Evolutionary conservation across 2,329 filamentous ascomycete genomes (phyloP).

Genomic region (Colletotrichum acutatum): DNA sequence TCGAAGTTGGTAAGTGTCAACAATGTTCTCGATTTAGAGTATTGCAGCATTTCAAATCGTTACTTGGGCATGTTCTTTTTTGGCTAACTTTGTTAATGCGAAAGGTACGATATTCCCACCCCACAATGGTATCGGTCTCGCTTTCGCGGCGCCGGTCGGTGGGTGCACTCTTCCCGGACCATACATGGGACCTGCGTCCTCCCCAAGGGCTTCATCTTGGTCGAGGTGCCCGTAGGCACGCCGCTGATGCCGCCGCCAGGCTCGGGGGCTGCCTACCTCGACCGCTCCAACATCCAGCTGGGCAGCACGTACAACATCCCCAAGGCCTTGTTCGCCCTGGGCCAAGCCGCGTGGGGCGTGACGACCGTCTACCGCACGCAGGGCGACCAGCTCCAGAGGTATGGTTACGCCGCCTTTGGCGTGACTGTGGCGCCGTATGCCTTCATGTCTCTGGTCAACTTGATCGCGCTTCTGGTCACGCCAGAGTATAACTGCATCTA

Average conservation of each 20-base stretch:
- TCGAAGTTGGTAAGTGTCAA: slow-evolving; percentile 22
- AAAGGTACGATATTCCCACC: slow-evolving; percentile 22
- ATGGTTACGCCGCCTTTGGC: slow-evolving; percentile 46
- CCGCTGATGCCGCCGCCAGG: slow-evolving; percentile 32
- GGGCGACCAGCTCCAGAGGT: slow-evolving; percentile 40
- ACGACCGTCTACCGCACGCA: slow-evolving; percentile 39
- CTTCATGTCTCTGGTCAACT: slow-evolving; percentile 44
- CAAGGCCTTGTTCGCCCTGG: slow-evolving; percentile 35
- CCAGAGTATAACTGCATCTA: slow-evolving; percentile 43
- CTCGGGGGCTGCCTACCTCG: slow-evolving; percentile 9
- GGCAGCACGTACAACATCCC: slow-evolving; percentile 37
- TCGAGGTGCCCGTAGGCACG: slow-evolving; percentile 32
- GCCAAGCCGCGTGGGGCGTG: slow-evolving; percentile 38
- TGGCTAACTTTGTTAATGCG: slow-evolving; percentile 12
- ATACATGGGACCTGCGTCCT: slow-evolving; percentile 29
- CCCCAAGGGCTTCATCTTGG: slow-evolving; percentile 28
- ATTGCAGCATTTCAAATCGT: not conserved
- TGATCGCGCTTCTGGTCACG: slow-evolving; percentile 39
- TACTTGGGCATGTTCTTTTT: not conserved
- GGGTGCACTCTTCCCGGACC: slow-evolving; percentile 30
- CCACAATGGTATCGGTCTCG: slow-evolving; percentile 20
- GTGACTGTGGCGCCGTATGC: slow-evolving; percentile 44
- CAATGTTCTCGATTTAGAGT: not conserved
- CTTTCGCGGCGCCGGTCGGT: slow-evolving; percentile 28
- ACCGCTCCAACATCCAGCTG: slow-evolving; percentile 24